These are phyloP conservation scores for Boletus coccyginus DNA, from an alignment of 768 basidiomycete species.

Conservation along the genomic window DNA sequence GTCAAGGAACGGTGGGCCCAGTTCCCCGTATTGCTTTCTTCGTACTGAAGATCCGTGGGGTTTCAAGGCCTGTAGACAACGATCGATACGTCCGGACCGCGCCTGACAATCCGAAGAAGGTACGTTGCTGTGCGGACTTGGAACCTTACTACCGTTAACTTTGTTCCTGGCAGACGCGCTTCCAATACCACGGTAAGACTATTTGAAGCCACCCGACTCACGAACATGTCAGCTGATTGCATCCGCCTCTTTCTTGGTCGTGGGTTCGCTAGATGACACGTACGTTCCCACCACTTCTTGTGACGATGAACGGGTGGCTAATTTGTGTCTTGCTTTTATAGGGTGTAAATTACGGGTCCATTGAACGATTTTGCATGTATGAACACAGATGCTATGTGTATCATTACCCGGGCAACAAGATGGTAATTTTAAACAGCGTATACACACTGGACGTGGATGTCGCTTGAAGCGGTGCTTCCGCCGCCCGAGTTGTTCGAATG, in stretches of 20 bases:
- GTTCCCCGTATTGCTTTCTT: neutral
- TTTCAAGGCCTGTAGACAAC: constrained; percentile 71
- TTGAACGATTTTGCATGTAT: constrained; percentile 20
- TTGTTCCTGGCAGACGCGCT: constrained; percentile 55
- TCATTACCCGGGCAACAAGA: constrained; percentile 11
- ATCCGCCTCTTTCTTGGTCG: constrained; percentile 1
- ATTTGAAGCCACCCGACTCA: neutral
- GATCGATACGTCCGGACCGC: constrained; percentile 77
- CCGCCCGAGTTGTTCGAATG: neutral
- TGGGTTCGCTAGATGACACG: constrained; percentile 51
- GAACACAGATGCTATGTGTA: constrained; percentile 19
- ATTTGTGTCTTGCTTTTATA: constrained; percentile 15
- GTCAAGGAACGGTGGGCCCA: constrained; percentile 60
- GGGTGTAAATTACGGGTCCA: constrained; percentile 33
- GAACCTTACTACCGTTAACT: constrained; percentile 6
- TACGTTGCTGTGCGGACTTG: constrained; percentile 27
- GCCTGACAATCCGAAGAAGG: constrained; percentile 87
- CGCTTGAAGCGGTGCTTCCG: neutral
- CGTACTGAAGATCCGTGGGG: constrained; percentile 2
- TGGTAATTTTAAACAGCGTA: neutral
- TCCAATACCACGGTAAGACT: constrained; percentile 74
- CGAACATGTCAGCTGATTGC: constrained; percentile 13
- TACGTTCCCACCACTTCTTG: constrained; percentile 34
- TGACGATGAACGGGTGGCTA: neutral
- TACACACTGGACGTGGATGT: neutral